Evolutionary conservation across 257 asterid species (phyloP).

Genomic region (Primulina tabacum): DNA sequence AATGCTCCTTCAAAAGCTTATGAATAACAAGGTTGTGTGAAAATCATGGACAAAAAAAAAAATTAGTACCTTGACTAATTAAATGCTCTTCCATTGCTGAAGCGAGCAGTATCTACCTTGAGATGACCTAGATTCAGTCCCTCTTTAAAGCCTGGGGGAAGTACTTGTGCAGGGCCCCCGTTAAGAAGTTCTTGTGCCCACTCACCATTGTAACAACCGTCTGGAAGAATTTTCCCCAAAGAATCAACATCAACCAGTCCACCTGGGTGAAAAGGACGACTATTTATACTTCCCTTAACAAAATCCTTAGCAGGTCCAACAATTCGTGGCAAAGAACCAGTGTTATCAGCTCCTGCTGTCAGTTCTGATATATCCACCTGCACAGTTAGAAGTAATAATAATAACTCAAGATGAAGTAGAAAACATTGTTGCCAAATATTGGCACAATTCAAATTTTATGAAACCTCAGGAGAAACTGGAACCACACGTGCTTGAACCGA

Average conservation of each 20-base stretch:
- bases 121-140: slow-evolving; percentile 84
- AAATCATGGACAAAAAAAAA: slow-evolving; percentile 17
- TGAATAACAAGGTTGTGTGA: slow-evolving; percentile 17
- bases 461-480: slow-evolving; percentile 22
- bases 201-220: slow-evolving; percentile 76
- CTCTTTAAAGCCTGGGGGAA: slow-evolving; percentile 75
- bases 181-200: slow-evolving; percentile 79
- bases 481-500: not conserved
- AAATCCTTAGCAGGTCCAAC: slow-evolving; percentile 88
- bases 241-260: slow-evolving; percentile 70
- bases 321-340: slow-evolving; percentile 87
- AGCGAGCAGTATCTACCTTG: slow-evolving; percentile 42
- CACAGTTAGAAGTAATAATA: slow-evolving; percentile 24
- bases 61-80: slow-evolving; percentile 7
- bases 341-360: slow-evolving; percentile 60
- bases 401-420: slow-evolving; percentile 20
- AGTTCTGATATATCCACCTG: slow-evolving; percentile 78
- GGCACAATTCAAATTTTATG: slow-evolving; percentile 19
- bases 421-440: slow-evolving; percentile 9
- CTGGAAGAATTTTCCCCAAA: slow-evolving; percentile 64
- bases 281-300: slow-evolving; percentile 85
- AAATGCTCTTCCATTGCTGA: slow-evolving; percentile 17
- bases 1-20: slow-evolving; percentile 52
- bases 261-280: slow-evolving; percentile 91
- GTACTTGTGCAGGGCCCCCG: slow-evolving; percentile 69